These are phyloP conservation scores for Ambrosiella xylebori DNA, from an alignment of 2,329 filamentous ascomycete species.

Conservation along the genomic window DNA sequence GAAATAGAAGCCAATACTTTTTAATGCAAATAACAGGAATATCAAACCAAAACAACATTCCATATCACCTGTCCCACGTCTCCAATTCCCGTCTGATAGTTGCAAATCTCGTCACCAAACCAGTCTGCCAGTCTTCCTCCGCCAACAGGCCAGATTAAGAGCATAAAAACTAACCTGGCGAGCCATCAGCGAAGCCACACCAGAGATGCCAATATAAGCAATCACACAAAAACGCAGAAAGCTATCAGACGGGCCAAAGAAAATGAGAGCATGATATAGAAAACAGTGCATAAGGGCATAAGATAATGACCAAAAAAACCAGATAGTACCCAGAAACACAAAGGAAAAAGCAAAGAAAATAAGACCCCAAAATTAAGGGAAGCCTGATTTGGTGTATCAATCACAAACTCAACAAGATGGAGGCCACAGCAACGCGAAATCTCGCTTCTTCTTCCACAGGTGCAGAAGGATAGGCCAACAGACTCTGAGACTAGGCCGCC, in stretches of 20 bases:
- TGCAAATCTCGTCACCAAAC: not conserved
- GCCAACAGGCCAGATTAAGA: not conserved
- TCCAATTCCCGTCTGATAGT: not conserved
- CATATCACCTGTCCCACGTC: not conserved
- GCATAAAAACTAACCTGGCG: not conserved
- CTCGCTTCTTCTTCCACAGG: not conserved
- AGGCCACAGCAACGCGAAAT: not conserved
- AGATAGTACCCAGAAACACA: conserved; percentile 4
- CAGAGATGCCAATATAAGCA: not conserved
- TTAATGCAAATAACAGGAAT: not conserved
- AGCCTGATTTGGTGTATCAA: conserved; percentile 15
- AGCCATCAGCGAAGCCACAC: not conserved
- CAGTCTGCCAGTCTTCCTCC: not conserved
- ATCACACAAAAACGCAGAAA: not conserved
- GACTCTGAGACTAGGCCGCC: not conserved
- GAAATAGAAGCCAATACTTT: conserved; percentile 4
- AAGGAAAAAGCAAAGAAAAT: conserved; percentile 20
- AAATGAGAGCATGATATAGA: conserved; percentile 17
- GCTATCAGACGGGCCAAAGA: conserved; percentile 17
- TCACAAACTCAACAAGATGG: not conserved
- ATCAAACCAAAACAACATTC: not conserved
- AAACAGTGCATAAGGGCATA: not conserved
- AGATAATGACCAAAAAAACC: conserved; percentile 14
- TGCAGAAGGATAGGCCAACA: not conserved
- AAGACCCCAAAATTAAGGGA: conserved; percentile 19